A percentile compares a stretch with the other conserved stretches of the same genome.
Conservation (phyloP, 768 basidiomycete species). For the Mycena vitilis region DNA sequence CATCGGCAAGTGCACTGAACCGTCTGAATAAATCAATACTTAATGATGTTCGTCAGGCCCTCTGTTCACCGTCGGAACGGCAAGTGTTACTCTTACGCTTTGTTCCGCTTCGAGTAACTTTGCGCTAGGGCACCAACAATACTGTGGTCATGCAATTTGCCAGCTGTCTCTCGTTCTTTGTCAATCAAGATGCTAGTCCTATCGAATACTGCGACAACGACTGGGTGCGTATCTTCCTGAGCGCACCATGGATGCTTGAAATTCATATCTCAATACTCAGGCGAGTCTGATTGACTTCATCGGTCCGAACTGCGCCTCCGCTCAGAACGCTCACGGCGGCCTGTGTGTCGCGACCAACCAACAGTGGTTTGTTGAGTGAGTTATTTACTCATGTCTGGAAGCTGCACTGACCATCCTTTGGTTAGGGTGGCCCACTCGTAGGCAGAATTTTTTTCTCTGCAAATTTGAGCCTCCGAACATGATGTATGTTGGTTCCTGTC, state of each 20-base stretch:
- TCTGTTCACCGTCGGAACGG: constrained; percentile 47
- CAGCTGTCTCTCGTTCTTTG: constrained; percentile 60
- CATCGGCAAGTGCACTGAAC: constrained; percentile 44
- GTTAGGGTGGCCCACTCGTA: too few species aligned
- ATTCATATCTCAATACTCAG: constrained; percentile 34
- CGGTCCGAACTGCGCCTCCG: constrained; percentile 60
- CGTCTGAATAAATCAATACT: too few species aligned
- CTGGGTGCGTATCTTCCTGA: constrained; percentile 49
- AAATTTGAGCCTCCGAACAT: too few species aligned
- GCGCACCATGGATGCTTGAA: too few species aligned
- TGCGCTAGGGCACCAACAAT: constrained; percentile 45
- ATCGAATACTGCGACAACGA: constrained; percentile 60
- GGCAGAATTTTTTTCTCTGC: too few species aligned
- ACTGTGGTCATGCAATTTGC: constrained; percentile 54
- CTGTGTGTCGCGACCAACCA: constrained; percentile 60
- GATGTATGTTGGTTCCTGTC: too few species aligned
- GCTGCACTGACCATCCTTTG: too few species aligned
- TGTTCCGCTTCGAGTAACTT: neutral
- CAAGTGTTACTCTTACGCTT: constrained; percentile 23
- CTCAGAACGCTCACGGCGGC: constrained; percentile 63
- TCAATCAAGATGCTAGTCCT: constrained; percentile 55
- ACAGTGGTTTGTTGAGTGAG: constrained; percentile 64
- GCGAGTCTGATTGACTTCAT: constrained; percentile 53
- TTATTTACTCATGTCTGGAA: too few species aligned
- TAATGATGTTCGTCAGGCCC: constrained; percentile 37